Conservation (phyloP, 2,329 filamentous ascomycete genomes). For the Pseudocercospora fuligena region DNA sequence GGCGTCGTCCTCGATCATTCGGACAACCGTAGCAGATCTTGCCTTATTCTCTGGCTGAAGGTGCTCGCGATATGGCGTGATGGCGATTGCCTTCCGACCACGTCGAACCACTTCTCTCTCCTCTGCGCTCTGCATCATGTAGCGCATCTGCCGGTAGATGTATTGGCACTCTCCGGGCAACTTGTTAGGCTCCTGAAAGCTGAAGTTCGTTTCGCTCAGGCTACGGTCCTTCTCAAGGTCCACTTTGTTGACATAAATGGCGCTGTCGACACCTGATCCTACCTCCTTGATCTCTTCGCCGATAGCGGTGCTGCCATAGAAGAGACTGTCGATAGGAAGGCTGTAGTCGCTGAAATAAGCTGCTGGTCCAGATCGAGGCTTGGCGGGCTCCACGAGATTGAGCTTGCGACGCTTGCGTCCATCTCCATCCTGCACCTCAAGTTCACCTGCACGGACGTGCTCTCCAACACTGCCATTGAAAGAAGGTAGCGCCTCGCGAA, state of each 20-base stretch:
- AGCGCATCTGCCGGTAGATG: conserved; percentile 36
- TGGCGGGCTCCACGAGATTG: conserved; percentile 22
- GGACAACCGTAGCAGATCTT: conserved; percentile 41
- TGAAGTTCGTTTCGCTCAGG: conserved; percentile 28
- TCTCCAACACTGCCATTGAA: conserved; percentile 19
- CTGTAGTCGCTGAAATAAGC: conserved; percentile 29
- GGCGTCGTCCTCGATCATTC: conserved; percentile 21
- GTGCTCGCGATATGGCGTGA: conserved; percentile 40
- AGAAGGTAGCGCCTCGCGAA: conserved; percentile 11
- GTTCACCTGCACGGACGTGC: conserved; percentile 34
- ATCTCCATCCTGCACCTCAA: conserved; percentile 33
- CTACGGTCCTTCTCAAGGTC: conserved; percentile 24
- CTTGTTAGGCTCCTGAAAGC: conserved; percentile 26
- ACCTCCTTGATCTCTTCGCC: conserved; percentile 32
- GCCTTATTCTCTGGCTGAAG: conserved; percentile 24
- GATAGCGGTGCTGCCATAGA: conserved; percentile 40
- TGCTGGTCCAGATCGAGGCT: conserved; percentile 1
- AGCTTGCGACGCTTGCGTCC: conserved; percentile 44
- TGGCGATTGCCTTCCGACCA: conserved; percentile 33
- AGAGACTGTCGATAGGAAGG: conserved; percentile 40
- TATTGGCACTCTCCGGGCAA: conserved; percentile 33
- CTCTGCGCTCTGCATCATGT: conserved; percentile 30
- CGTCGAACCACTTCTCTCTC: conserved; percentile 26
- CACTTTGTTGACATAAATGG: conserved; percentile 21
- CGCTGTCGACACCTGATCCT: conserved; percentile 5